Percentiles rank a stretch among this genome's conserved stretches.
These are phyloP conservation scores for Cladophialophora exuberans DNA, from an alignment of 2,329 filamentous ascomycete species.

Conservation along the genomic window DNA sequence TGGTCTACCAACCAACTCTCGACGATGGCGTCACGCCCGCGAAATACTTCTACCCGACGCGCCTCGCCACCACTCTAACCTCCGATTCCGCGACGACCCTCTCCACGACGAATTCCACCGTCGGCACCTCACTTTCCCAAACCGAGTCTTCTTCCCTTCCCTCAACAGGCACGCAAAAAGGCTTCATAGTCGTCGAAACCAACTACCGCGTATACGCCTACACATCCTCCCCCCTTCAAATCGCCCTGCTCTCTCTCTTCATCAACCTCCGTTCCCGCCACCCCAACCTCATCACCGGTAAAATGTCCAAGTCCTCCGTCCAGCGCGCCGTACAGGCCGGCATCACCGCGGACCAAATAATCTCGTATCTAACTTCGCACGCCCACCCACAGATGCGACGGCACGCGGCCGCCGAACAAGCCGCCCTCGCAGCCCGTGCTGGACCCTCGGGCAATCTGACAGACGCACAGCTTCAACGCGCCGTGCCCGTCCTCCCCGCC, in stretches of 20 bases:
- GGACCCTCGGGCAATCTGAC: constrained; percentile 37
- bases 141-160: constrained; percentile 34
- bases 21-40: constrained; percentile 39
- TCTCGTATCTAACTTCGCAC: constrained; percentile 87
- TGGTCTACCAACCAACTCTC: constrained; percentile 67
- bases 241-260: constrained; percentile 90
- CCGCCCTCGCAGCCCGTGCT: constrained; percentile 36
- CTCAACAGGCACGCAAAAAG: constrained; percentile 41
- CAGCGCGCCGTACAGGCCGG: constrained; percentile 84
- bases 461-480: constrained; percentile 16
- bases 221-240: constrained; percentile 90
- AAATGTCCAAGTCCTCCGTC: constrained; percentile 85
- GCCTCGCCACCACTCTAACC: constrained; percentile 90
- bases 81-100: constrained; percentile 71
- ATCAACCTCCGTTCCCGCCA: constrained; percentile 86
- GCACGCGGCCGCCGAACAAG: constrained; percentile 47
- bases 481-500: constrained; percentile 75
- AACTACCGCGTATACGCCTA: constrained; percentile 98
- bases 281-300: constrained; percentile 90
- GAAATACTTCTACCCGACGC: constrained; percentile 78
- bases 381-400: constrained; percentile 93
- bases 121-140: constrained; percentile 64
- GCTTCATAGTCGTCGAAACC: constrained; percentile 94
- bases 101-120: constrained; percentile 69
- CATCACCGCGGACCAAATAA: constrained; percentile 94